phyloP scores from a whole-genome alignment of 306 rosid genomes.

The Canavalia ensiformis region DNA sequence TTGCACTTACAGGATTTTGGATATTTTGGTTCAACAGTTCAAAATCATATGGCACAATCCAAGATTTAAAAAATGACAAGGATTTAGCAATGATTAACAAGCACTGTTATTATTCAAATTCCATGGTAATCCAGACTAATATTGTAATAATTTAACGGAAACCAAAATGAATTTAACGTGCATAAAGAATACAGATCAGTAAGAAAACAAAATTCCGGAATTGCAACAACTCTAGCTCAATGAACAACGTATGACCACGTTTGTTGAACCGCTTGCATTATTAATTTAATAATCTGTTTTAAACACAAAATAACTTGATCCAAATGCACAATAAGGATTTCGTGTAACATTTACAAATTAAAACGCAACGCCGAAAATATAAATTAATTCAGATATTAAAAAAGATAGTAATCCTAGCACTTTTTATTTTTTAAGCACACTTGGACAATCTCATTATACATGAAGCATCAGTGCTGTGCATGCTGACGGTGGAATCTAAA shows the following conservation, averaged over 20 bases:
- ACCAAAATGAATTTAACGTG: neutral
- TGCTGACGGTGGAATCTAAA: neutral
- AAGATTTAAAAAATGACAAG: neutral
- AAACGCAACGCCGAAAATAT: slow-evolving; percentile 17
- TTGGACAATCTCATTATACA: neutral
- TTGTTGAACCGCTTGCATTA: neutral
- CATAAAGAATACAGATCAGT: slow-evolving; percentile 24
- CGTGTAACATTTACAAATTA: neutral
- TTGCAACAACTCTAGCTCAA: slow-evolving; percentile 21
- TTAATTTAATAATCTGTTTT: neutral
- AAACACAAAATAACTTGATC: neutral
- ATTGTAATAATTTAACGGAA: slow-evolving; percentile 16
- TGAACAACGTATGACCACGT: neutral
- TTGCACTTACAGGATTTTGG: neutral
- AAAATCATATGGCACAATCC: slow-evolving; percentile 2
- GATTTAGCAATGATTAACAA: slow-evolving; percentile 1
- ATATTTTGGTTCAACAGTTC: slow-evolving; percentile 16
- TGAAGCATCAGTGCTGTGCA: neutral
- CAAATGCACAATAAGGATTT: neutral
- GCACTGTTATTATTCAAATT: too few relatives aligned
- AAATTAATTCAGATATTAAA: neutral
- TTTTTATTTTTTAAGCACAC: neutral
- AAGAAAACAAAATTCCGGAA: slow-evolving; percentile 24
- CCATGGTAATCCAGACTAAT: neutral
- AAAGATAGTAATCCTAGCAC: neutral